Base-by-base conservation (phyloP, 768 basidiomycete genomes). In the Dentipellis fragilis region DNA sequence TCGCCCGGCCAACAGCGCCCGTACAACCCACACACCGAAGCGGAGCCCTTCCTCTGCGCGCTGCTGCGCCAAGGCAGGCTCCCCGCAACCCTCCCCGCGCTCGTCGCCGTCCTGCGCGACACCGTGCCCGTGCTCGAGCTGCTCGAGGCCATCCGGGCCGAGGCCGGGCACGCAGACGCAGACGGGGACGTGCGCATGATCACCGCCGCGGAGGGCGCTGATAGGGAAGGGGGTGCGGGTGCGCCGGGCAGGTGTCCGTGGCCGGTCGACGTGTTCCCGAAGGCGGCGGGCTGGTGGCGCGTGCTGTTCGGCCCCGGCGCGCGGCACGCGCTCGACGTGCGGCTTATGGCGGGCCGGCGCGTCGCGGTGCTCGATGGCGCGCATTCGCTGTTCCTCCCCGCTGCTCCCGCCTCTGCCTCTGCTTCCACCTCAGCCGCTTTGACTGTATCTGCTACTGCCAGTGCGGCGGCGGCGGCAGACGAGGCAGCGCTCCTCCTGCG, bases 231-330 rank as follows among this genome's bases (percentile, higher is more conserved):
- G 16, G 21, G 21, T 22, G 50, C 10, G 3, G 12, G 4, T n/a
- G 16, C 10, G 34, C 34, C n/a, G n/a, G n/a, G n/a, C n/a, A n/a
- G n/a, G n/a, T 10, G 11, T 11, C 10, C 11, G 42, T 73, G 62
- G 59, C 65, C 45, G 60, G 72, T 89, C 19, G 84, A 86, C 60
- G 78, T 80, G n/a, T 83, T 86, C 64, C 79, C 86, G 4, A 92
- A 91, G 71, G 80, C 84, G 11, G 82, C 85, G 51, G 86, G 85
- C 2, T 92, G 90, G 89, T 92, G 85, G 69, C 74, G 90, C 52
- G 69, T 91, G 21, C 67, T 89, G 49, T 87, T 64, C 55, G 47
- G 21, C 38, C 49, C 45, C 10, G 47, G 14, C 56, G 22, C 11
- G 45, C 88, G 87, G 62, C 81, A 90, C 65, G 89, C 87, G 0